A percentile compares a stretch with the other conserved stretches of the same genome.
Evolutionary conservation across 106 monocot species (phyloP).

Genomic region (Agapanthus africanus): DNA sequence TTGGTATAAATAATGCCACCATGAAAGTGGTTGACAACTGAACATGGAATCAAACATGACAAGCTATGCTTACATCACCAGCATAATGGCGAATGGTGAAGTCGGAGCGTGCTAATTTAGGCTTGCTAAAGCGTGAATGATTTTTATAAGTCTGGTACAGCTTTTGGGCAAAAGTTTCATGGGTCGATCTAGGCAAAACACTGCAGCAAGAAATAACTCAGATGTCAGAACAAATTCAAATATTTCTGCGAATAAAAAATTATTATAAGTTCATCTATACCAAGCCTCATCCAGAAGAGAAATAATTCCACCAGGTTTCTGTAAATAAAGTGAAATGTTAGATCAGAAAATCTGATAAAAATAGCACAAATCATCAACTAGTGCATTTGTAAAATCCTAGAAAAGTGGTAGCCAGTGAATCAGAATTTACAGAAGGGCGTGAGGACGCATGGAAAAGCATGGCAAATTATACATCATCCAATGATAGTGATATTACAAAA

Average conservation of each 20-base stretch:
- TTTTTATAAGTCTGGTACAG: slow-evolving; percentile 53
- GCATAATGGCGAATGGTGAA: slow-evolving; percentile 74
- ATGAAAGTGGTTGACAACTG: too few relatives aligned
- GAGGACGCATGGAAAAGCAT: not conserved
- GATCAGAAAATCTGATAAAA: slow-evolving; percentile 7
- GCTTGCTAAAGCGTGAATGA: slow-evolving; percentile 40
- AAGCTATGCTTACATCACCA: slow-evolving; percentile 62
- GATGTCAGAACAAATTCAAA: too few relatives aligned
- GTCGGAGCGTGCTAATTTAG: slow-evolving; percentile 53
- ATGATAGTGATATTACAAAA: not conserved
- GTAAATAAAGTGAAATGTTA: slow-evolving; percentile 9
- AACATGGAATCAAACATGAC: too few relatives aligned
- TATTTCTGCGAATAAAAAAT: too few relatives aligned
- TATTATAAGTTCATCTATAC: slow-evolving; percentile 25
- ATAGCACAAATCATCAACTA: not conserved
- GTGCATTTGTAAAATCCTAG: not conserved
- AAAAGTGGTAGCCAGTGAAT: not conserved
- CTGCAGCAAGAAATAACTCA: slow-evolving; percentile 22
- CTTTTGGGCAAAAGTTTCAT: slow-evolving; percentile 75
- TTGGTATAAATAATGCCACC: not conserved
- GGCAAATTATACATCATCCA: too few relatives aligned
- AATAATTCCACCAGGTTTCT: slow-evolving; percentile 87
- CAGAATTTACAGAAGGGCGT: not conserved
- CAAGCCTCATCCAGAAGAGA: slow-evolving; percentile 80
- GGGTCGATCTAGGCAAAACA: slow-evolving; percentile 64